Evolutionary conservation across 345 rosid species (phyloP).

Genomic region (Bruguiera parviflora): DNA sequence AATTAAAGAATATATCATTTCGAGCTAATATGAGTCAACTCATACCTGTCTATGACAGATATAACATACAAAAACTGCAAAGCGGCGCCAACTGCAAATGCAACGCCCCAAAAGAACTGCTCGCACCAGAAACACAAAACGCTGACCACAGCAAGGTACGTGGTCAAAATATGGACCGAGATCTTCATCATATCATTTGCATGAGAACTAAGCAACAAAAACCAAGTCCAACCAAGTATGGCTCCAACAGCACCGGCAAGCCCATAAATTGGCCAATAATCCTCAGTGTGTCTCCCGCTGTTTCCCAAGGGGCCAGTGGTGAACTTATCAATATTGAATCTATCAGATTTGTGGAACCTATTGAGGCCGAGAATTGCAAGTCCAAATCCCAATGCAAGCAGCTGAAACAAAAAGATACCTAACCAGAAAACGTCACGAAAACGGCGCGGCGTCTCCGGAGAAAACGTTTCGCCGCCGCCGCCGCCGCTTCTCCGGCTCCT

Average conservation of each 20-base stretch:
- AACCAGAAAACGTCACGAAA: constrained; percentile 97
- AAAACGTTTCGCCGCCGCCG: constrained; percentile 42
- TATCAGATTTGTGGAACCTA: constrained; percentile 65
- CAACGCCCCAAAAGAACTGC: constrained; percentile 60
- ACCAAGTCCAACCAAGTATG: constrained; percentile 71
- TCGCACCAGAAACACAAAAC: constrained; percentile 81
- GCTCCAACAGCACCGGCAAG: constrained; percentile 76
- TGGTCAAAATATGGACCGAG: constrained; percentile 83
- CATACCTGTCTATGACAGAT: constrained; percentile 82
- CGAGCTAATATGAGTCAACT: not conserved
- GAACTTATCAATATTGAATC: constrained; percentile 68
- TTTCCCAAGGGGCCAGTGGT: constrained; percentile 41
- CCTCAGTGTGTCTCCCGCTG: constrained; percentile 59
- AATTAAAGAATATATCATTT: too few species aligned
- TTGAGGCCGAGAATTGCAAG: constrained; percentile 67
- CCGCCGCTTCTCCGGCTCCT: constrained; percentile 58
- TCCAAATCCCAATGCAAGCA: constrained; percentile 55
- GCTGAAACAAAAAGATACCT: constrained; percentile 65
- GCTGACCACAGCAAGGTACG: constrained; percentile 87
- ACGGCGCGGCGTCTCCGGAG: constrained; percentile 46
- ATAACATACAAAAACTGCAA: constrained; percentile 93
- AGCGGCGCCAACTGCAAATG: constrained; percentile 72
- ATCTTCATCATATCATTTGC: constrained; percentile 87
- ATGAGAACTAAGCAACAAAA: constrained; percentile 65
- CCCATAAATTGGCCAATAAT: constrained; percentile 88